These are phyloP conservation scores for Aspergillus sp. DNA, from an alignment of 2,329 filamentous ascomycete genomes.

Conservation along the genomic window DNA sequence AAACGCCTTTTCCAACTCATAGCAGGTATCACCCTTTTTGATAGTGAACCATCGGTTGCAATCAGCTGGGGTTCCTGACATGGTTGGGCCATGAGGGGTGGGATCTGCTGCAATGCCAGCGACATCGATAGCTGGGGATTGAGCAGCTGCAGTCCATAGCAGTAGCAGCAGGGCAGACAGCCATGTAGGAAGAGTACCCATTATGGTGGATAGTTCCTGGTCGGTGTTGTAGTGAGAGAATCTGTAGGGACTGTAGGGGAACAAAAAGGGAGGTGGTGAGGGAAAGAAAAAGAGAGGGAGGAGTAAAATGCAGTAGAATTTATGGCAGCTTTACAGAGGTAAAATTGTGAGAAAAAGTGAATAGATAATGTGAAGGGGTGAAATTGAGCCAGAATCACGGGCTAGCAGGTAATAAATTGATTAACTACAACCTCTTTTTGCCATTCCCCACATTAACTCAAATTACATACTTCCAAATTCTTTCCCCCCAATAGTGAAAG, in stretches of 20 bases:
- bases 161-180: constrained; percentile 3
- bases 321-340: too few species aligned
- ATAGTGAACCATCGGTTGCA: constrained; percentile 16
- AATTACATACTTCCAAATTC: too few species aligned
- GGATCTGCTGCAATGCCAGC: constrained; percentile 4
- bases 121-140: not conserved
- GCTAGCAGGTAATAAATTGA: too few species aligned
- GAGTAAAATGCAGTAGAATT: too few species aligned
- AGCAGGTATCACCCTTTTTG: constrained; percentile 15
- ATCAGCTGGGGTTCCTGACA: constrained; percentile 10
- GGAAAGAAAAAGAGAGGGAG: too few species aligned
- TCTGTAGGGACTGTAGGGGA: not conserved
- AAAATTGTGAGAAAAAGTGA: too few species aligned
- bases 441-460: too few species aligned
- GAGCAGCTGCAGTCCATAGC: not conserved
- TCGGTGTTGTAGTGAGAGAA: not conserved
- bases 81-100: constrained; percentile 6
- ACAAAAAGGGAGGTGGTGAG: not conserved
- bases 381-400: not conserved
- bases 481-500: too few species aligned
- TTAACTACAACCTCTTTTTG: too few species aligned
- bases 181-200: too few species aligned
- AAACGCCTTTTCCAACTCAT: not conserved
- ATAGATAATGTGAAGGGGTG: not conserved
- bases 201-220: not conserved